Evolutionary conservation across 352 stramenopile genomes (phyloP).

Genomic region (Elongisporangium anandrum): DNA sequence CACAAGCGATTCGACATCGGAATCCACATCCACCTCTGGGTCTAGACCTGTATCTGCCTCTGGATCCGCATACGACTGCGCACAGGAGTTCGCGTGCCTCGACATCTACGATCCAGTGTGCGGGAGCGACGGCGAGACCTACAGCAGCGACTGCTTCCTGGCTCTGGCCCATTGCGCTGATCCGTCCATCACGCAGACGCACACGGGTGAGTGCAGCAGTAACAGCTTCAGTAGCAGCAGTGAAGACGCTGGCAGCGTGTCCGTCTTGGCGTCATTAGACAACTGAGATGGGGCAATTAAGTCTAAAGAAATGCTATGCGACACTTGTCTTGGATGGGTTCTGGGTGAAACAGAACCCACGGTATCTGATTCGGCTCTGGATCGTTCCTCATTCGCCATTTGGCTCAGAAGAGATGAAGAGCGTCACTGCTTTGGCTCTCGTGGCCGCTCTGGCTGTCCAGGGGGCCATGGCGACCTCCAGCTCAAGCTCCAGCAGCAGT

Average conservation of each 20-base stretch:
- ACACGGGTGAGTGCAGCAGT: conserved; percentile 14
- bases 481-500: neutral
- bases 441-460: neutral
- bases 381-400: neutral
- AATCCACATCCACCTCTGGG: neutral
- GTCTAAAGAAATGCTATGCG: too few relatives aligned
- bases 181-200: conserved; percentile 13
- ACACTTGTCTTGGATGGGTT: neutral
- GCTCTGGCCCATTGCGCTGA: conserved; percentile 18
- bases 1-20: neutral
- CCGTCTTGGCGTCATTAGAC: too few relatives aligned
- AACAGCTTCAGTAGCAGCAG: neutral
- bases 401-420: neutral
- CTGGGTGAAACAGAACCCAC: neutral
- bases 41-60: neutral
- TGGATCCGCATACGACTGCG: conserved; percentile 3
- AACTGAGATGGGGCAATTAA: too few relatives aligned
- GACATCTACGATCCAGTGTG: conserved; percentile 30
- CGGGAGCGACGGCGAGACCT: conserved; percentile 36
- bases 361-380: neutral
- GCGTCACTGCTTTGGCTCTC: neutral
- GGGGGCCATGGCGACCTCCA: neutral
- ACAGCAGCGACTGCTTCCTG: conserved; percentile 41
- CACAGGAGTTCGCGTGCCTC: conserved; percentile 20
- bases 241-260: neutral